Conservation (phyloP, 1,139 yeast species). For the Pneumocystis carinii region DNA sequence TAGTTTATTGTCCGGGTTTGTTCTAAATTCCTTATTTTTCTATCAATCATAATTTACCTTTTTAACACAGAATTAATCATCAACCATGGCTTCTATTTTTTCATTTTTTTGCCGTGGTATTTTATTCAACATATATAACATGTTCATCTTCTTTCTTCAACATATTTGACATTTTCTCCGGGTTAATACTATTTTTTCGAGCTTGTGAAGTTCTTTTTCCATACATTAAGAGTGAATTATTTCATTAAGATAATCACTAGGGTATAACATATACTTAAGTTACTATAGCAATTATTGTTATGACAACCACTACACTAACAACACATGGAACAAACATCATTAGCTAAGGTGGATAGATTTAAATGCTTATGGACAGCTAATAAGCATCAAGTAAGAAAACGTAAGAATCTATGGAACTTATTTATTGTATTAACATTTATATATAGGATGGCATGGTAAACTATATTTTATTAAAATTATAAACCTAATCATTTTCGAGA, state of each 20-base stretch:
- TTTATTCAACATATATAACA: conserved; percentile 9
- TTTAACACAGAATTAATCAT: conserved; percentile 19
- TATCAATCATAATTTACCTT: conserved; percentile 37
- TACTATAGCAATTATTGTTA: not conserved
- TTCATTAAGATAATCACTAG: not conserved
- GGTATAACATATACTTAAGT: not conserved
- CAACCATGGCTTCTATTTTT: conserved; percentile 9
- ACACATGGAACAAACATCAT: not conserved
- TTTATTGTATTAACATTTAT: not conserved
- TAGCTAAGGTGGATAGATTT: not conserved
- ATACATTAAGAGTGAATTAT: not conserved
- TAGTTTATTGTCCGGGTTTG: conserved; percentile 69
- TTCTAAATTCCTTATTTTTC: conserved; percentile 58
- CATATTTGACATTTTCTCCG: not conserved
- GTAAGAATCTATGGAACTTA: not conserved
- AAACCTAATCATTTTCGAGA: conserved; percentile 22
- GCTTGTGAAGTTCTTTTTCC: conserved; percentile 13
- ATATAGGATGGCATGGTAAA: not conserved
- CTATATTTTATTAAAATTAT: not conserved
- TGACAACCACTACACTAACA: not conserved
- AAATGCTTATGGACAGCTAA: not conserved
- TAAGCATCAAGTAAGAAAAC: not conserved
- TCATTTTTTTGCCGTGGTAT: conserved; percentile 14
- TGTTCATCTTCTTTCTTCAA: not conserved
- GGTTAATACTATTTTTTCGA: conserved; percentile 3